Percentiles rank a stretch among this genome's conserved stretches.
Conservation (phyloP, 129 eudicot genomes). For the Centaurea solstitialis region DNA sequence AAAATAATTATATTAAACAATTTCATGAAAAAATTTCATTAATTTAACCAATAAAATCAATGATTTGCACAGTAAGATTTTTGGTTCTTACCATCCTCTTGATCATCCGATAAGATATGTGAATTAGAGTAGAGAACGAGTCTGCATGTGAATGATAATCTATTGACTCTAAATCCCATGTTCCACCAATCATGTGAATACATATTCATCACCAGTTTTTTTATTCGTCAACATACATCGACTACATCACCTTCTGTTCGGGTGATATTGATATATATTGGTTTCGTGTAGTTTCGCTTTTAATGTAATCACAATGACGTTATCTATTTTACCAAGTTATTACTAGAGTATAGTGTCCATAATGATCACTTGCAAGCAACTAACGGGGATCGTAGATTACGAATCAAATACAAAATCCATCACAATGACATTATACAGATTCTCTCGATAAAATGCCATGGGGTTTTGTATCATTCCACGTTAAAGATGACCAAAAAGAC, state of each 20-base stretch:
- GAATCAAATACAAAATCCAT: not conserved
- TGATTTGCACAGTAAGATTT: too few species aligned
- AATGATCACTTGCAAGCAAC: not conserved
- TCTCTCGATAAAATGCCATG: not conserved
- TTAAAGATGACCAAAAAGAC: slow-evolving; percentile 5
- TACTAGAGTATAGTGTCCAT: not conserved
- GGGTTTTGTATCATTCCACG: not conserved
- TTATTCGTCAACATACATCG: not conserved
- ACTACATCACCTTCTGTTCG: not conserved
- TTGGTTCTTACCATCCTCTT: too few species aligned
- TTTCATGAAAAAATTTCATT: too few species aligned
- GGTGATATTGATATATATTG: not conserved
- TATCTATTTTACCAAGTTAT: not conserved
- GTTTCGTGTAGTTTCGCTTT: not conserved
- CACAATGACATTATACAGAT: too few species aligned
- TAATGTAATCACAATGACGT: not conserved
- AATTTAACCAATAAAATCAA: too few species aligned
- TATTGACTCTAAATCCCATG: too few species aligned
- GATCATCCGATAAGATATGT: too few species aligned
- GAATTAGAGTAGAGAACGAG: too few species aligned
- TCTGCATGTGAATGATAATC: too few species aligned
- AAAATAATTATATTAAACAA: too few species aligned
- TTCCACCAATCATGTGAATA: too few species aligned
- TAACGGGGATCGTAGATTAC: not conserved
- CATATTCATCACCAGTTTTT: too few species aligned